phyloP scores from a whole-genome alignment of 805 yeast species.

The Lachancea mirantina region DNA sequence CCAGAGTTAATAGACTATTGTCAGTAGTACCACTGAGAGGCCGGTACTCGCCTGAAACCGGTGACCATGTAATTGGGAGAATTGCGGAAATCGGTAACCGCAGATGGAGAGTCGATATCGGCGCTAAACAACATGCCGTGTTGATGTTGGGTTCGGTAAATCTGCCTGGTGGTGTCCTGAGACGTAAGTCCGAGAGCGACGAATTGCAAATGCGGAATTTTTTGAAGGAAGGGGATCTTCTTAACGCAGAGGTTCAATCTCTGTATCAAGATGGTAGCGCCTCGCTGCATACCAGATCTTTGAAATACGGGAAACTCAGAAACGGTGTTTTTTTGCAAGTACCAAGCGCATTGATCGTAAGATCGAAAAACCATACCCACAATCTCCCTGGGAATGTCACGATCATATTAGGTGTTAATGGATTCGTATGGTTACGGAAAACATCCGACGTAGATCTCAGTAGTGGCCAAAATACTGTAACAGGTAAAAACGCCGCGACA shows the following conservation, averaged over 20 bases:
- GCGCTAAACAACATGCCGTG: conserved; percentile 88
- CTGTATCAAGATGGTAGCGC: conserved; percentile 87
- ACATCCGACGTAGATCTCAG: conserved; percentile 36
- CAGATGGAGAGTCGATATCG: conserved; percentile 96
- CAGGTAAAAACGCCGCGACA: conserved; percentile 23
- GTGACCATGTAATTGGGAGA: conserved; percentile 92
- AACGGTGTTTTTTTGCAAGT: conserved; percentile 80
- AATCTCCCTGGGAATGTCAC: conserved; percentile 92
- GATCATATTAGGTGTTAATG: conserved; percentile 87
- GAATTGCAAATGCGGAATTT: conserved; percentile 94
- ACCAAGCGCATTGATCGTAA: conserved; percentile 73
- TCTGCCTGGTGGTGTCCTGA: conserved; percentile 91
- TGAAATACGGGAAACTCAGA: conserved; percentile 90
- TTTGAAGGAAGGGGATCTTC: conserved; percentile 89
- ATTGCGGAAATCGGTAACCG: conserved; percentile 89
- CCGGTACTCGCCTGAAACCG: conserved; percentile 87
- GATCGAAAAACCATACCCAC: conserved; percentile 83
- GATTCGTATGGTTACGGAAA: conserved; percentile 86
- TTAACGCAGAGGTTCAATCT: conserved; percentile 94
- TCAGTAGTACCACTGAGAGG: conserved; percentile 84
- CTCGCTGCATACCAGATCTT: conserved; percentile 87
- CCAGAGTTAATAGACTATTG: conserved; percentile 77
- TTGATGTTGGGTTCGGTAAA: conserved; percentile 92
- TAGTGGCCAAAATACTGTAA: conserved; percentile 24
- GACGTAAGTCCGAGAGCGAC: conserved; percentile 91